Evolutionary conservation across 345 rosid genomes (phyloP).

Genomic region (Dipteronia dyeriana): DNA sequence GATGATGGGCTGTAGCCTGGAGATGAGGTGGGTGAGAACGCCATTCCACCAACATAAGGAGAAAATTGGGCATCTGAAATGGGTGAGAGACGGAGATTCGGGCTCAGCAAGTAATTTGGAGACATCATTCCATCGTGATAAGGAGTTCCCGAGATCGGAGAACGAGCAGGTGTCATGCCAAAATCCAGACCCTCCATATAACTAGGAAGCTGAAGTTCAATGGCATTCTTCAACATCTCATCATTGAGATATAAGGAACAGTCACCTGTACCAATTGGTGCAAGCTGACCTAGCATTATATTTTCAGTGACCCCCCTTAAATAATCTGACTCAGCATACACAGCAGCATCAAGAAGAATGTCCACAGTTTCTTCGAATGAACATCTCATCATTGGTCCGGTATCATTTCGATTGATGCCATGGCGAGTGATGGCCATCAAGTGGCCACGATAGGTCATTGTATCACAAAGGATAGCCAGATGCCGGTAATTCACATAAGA

Average conservation of each 20-base stretch:
- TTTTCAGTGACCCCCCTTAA: slow-evolving; percentile 94
- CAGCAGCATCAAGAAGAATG: slow-evolving; percentile 97
- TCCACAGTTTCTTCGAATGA: slow-evolving; percentile 99
- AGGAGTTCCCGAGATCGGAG: slow-evolving; percentile 89
- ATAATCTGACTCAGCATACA: slow-evolving; percentile 83
- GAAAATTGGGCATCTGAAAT: slow-evolving; percentile 84
- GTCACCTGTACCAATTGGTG: slow-evolving; percentile 94
- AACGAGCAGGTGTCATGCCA: slow-evolving; percentile 92
- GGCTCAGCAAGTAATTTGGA: slow-evolving; percentile 80
- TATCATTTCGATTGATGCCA: slow-evolving; percentile 94
- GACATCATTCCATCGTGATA: slow-evolving; percentile 98
- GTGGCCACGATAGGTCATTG: slow-evolving; percentile 99
- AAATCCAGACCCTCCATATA: slow-evolving; percentile 87
- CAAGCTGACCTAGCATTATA: slow-evolving; percentile 97
- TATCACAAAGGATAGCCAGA: slow-evolving; percentile 94
- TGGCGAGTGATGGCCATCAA: slow-evolving; percentile 99
- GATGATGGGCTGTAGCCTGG: slow-evolving; percentile 87
- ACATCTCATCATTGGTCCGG: slow-evolving; percentile 98
- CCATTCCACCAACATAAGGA: slow-evolving; percentile 91
- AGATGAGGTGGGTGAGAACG: slow-evolving; percentile 82
- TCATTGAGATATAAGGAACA: slow-evolving; percentile 88
- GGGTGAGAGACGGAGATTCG: slow-evolving; percentile 80
- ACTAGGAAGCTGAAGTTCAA: slow-evolving; percentile 97
- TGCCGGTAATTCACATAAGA: slow-evolving; percentile 97
- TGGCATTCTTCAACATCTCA: slow-evolving; percentile 97